A percentile compares a stretch with the other conserved stretches of the same genome.
phyloP scores from a whole-genome alignment of 805 yeast species.

The Saturnispora saitoi region DNA sequence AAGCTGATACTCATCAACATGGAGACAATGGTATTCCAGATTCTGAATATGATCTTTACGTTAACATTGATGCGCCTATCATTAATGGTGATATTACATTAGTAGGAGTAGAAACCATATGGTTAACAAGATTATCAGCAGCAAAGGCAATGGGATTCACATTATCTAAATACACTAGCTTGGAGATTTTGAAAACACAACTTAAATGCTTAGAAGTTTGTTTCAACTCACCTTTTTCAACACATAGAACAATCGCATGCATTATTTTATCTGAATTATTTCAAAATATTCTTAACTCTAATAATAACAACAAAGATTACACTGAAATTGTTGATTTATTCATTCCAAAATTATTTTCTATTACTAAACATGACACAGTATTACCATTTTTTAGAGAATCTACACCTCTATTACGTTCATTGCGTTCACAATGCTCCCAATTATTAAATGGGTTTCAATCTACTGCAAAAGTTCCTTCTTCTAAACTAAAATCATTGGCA shows the following conservation, averaged over 20 bases:
- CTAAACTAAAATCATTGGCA: constrained; percentile 73
- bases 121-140: constrained; percentile 67
- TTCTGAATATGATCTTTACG: constrained; percentile 46
- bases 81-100: constrained; percentile 84
- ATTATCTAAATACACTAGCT: constrained; percentile 38
- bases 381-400: constrained; percentile 68
- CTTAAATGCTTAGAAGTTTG: constrained; percentile 20
- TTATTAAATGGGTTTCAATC: constrained; percentile 66
- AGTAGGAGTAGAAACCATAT: constrained; percentile 65
- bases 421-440: constrained; percentile 82
- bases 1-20: constrained; percentile 2
- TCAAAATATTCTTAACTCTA: constrained; percentile 23
- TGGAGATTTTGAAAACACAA: constrained; percentile 27
- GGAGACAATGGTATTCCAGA: constrained; percentile 35
- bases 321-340: constrained; percentile 11
- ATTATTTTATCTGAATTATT: constrained; percentile 61
- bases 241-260: constrained; percentile 68
- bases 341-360: constrained; percentile 6
- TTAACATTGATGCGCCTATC: constrained; percentile 90
- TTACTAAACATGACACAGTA: not conserved
- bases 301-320: constrained; percentile 13
- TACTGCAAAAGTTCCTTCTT: constrained; percentile 57
- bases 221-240: constrained; percentile 58
- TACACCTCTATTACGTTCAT: constrained; percentile 75
- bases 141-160: constrained; percentile 68